A percentile compares a stretch with the other conserved stretches of the same genome.
Conservation (phyloP, 176 grass and related monocot species). For the Triticum timopheevii region DNA sequence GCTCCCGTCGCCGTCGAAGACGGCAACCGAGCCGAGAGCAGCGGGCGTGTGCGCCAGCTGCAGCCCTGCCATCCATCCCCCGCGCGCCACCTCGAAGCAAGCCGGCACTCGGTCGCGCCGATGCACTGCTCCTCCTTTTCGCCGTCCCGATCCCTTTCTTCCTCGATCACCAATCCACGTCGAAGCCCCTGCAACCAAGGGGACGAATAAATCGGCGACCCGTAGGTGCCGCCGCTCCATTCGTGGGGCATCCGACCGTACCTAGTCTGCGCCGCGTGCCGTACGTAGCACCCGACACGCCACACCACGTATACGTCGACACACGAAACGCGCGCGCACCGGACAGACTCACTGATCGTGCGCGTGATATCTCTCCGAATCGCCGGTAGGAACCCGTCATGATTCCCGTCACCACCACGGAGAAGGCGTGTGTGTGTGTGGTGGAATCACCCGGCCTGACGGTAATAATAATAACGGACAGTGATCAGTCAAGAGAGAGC, state of each 20-base stretch:
- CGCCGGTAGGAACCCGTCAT: background rate
- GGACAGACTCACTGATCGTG: background rate
- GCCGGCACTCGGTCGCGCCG: background rate
- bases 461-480: background rate
- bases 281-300: background rate
- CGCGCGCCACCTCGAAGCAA: background rate
- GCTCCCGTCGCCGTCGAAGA: background rate
- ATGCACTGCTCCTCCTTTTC: background rate
- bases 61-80: background rate
- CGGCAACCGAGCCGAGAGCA: background rate
- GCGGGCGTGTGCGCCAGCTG: background rate
- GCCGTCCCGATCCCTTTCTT: background rate
- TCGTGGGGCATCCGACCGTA: background rate
- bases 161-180: background rate
- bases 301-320: background rate
- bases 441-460: too few relatives aligned
- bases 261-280: background rate
- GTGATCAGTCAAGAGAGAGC: background rate
- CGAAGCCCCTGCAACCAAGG: background rate
- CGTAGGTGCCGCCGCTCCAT: background rate
- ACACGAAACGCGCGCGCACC: background rate
- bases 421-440: background rate
- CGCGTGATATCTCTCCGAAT: background rate
- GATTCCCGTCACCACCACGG: background rate
- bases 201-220: background rate